A percentile compares a stretch with the other conserved stretches of the same genome.
These are phyloP conservation scores for Huntiella abstrusa DNA, from an alignment of 2,329 filamentous ascomycete genomes.

Conservation along the genomic window DNA sequence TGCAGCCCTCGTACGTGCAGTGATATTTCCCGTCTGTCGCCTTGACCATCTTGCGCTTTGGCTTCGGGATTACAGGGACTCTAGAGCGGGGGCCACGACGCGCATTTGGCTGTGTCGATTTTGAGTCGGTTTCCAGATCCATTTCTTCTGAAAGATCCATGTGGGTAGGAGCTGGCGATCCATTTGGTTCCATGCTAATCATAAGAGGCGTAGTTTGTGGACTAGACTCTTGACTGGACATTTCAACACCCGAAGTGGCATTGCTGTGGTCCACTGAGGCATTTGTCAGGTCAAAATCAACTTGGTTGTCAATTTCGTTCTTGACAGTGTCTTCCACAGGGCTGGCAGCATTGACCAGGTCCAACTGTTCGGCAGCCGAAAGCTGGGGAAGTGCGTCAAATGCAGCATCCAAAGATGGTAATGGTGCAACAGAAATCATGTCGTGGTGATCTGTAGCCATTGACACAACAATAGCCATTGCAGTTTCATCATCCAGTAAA, in stretches of 20 bases:
- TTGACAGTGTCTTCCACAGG: constrained; percentile 2
- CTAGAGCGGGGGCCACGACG: constrained; percentile 25
- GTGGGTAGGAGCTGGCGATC: background rate
- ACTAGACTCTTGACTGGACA: no score
- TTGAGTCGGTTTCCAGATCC: no score
- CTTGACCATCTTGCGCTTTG: constrained; percentile 36
- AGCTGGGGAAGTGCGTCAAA: constrained; percentile 7
- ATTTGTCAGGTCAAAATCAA: background rate
- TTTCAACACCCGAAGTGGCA: background rate
- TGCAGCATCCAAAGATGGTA: constrained; percentile 4
- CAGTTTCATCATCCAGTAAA: constrained; percentile 15
- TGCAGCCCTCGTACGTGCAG: constrained; percentile 54
- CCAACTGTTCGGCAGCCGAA: constrained; percentile 15
- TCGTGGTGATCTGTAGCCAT: constrained; percentile 8
- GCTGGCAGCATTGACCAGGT: constrained; percentile 7
- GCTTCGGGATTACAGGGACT: constrained; percentile 29
- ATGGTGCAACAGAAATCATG: constrained; percentile 9
- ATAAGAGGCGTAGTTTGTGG: background rate
- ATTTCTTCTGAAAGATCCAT: background rate
- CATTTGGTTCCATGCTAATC: background rate
- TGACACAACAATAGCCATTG: constrained; percentile 8
- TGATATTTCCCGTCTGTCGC: constrained; percentile 58
- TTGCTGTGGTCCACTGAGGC: background rate
- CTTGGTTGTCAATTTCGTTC: constrained; percentile 1
- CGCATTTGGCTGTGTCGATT: constrained; percentile 9